Base-by-base conservation (phyloP, 1,139 yeast genomes). In the Nakaseomyces nivariensis region DNA sequence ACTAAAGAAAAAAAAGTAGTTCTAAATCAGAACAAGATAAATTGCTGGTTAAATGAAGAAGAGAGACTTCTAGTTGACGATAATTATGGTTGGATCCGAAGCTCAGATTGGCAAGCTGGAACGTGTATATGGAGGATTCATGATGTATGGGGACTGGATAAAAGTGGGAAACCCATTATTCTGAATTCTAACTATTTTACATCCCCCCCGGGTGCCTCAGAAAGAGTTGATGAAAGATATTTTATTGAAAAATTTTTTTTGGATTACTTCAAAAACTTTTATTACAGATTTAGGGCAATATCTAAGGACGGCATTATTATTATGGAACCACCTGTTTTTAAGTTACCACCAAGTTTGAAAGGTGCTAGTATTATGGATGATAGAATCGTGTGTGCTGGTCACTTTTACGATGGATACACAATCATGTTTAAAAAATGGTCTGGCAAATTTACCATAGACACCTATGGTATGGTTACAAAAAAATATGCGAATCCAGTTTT, bases 391-490 rank as follows among this genome's bases (percentile, higher is more conserved):
- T 83, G 82, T 58, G 80, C 95, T 33, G 94, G 95, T 1, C 97
- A 90, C 67, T 90, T 82, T 63, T 90, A 90, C 61, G 97, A 90
- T 65, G 97, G 97, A 0, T 76, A 90, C 78, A 85, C 97, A 1
- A 69, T 92, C 31, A 82, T 90, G 92, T 84, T 86, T 65, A 88
- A 88, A 66, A 77, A 83, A 10, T 86, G 95, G 95, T 85, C 83
- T 59, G 70, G 76, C 37, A 67, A 66, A 38, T 85, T 82, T 68
- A 90, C 90, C 61, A 96, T 89, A 11, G 95, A 90, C 60, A 90
- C 96, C 0, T 70, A 87, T 26, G 97, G 97, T 0, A 82, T 90
- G n/a, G 79, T 90, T 77, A 76, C 97, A 49, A 85, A 85, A 1
- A 72, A 77, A 47, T 89, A 90, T 67, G 56, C 74, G 33, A 82